phyloP scores from a whole-genome alignment of 192 early-diverging fungal genomes.

The Backusella psychrophila region DNA sequence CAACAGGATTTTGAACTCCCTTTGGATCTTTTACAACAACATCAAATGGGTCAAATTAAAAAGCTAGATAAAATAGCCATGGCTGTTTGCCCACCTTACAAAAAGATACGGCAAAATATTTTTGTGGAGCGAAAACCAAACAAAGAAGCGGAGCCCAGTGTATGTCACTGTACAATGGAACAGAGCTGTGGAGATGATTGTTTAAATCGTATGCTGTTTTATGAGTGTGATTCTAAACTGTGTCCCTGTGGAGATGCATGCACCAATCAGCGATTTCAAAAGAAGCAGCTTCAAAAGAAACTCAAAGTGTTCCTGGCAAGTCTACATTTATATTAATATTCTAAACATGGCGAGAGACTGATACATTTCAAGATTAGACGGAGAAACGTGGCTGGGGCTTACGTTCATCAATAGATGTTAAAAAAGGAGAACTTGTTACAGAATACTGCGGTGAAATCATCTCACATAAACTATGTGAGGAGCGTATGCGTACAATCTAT shows the following conservation, averaged over 20 bases:
- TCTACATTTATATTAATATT: not conserved
- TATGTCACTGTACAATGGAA: conserved; percentile 56
- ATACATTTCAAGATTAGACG: conserved; percentile 44
- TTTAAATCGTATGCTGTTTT: conserved; percentile 70
- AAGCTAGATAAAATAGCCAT: conserved; percentile 13
- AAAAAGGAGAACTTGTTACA: conserved; percentile 59
- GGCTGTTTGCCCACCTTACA: conserved; percentile 6
- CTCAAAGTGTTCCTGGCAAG: conserved; percentile 67
- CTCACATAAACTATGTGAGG: conserved; percentile 56
- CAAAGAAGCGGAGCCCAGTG: conserved; percentile 40
- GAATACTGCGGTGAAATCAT: conserved; percentile 89
- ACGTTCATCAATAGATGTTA: conserved; percentile 48
- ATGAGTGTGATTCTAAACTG: conserved; percentile 65
- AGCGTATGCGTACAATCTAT: conserved; percentile 74
- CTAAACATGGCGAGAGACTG: not conserved
- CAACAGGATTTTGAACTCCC: conserved; percentile 65
- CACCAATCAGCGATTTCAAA: conserved; percentile 76
- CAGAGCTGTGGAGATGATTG: conserved; percentile 69
- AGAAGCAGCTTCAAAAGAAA: conserved; percentile 42
- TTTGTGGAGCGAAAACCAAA: conserved; percentile 73
- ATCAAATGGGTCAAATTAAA: conserved; percentile 26
- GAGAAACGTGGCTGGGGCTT: conserved; percentile 71
- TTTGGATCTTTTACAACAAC: conserved; percentile 59
- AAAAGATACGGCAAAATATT: conserved; percentile 56
- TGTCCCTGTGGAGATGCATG: conserved; percentile 72